phyloP scores from a whole-genome alignment of 1,284 basidiomycete genomes.

The Trametes pubescens region DNA sequence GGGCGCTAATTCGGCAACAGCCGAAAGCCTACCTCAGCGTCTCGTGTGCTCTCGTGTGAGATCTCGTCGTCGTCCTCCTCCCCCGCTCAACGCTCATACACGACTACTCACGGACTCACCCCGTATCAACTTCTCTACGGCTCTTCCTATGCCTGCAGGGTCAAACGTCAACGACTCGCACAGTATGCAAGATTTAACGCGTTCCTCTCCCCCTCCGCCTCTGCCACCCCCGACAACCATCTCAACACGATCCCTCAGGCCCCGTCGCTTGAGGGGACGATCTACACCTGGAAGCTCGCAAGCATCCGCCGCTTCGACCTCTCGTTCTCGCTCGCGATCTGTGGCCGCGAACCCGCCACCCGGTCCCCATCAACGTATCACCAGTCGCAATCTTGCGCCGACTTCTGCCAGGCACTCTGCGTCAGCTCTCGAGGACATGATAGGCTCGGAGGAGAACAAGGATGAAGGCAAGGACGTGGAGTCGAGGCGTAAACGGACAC shows the following conservation, averaged over 20 bases:
- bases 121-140: too few species aligned
- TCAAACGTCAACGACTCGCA: not conserved
- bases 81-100: not conserved
- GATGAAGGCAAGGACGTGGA: not conserved
- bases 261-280: slow-evolving; percentile 17
- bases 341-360: not conserved
- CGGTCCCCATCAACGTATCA: not conserved
- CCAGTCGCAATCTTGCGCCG: not conserved
- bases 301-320: slow-evolving; percentile 18
- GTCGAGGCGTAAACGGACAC: not conserved
- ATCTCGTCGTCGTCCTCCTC: not conserved
- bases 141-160: not conserved
- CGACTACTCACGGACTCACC: not conserved
- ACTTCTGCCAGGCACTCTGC: not conserved
- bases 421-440: not conserved
- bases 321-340: slow-evolving; percentile 28
- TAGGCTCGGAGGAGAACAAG: too few species aligned
- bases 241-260: slow-evolving; percentile 29
- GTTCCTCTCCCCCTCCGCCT: slow-evolving; percentile 20
- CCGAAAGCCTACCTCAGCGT: too few species aligned
- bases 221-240: slow-evolving; percentile 34
- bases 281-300: slow-evolving; percentile 16
- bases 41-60: too few species aligned
- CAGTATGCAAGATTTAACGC: slow-evolving; percentile 12
- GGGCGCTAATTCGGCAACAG: too few species aligned